phyloP scores from a whole-genome alignment of 192 early-diverging fungal genomes.

The Irineochytrium annulatum region DNA sequence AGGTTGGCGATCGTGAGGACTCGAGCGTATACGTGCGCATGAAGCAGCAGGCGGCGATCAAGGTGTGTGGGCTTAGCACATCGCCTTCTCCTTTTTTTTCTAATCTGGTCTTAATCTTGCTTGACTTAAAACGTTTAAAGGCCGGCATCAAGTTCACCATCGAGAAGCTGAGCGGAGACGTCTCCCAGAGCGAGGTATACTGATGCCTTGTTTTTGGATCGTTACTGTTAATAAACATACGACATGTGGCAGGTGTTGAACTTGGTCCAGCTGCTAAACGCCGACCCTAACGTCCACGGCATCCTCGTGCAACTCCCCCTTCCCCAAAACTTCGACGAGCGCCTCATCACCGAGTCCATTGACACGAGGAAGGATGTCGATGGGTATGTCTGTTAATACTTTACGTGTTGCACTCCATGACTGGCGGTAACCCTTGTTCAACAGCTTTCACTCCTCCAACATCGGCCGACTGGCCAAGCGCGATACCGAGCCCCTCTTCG shows the following conservation, averaged over 20 bases:
- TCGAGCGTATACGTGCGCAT: conserved; percentile 89
- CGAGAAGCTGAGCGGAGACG: conserved; percentile 58
- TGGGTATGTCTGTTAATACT: conserved; percentile 52
- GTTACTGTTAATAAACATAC: neutral
- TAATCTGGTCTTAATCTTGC: neutral
- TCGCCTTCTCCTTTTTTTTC: neutral
- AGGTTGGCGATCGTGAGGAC: conserved; percentile 91
- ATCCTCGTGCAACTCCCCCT: conserved; percentile 95
- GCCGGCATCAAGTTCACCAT: conserved; percentile 75
- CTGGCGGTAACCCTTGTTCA: neutral
- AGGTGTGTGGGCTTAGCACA: conserved; percentile 45
- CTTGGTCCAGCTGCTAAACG: conserved; percentile 69
- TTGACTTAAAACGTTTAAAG: conserved; percentile 25
- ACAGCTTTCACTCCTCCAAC: conserved; percentile 87
- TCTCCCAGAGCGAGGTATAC: conserved; percentile 62
- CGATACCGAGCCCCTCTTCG: conserved; percentile 73
- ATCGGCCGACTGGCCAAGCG: conserved; percentile 87
- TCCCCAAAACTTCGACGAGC: conserved; percentile 79
- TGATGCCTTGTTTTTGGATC: neutral
- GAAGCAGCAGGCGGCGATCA: conserved; percentile 86
- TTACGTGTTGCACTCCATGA: neutral
- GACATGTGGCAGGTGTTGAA: conserved; percentile 55
- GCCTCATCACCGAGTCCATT: conserved; percentile 79
- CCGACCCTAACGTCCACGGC: conserved; percentile 81
- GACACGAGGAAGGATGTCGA: conserved; percentile 92